Evolutionary conservation across 148 eudicot species (phyloP).

Genomic region (Beta vulgaris): DNA sequence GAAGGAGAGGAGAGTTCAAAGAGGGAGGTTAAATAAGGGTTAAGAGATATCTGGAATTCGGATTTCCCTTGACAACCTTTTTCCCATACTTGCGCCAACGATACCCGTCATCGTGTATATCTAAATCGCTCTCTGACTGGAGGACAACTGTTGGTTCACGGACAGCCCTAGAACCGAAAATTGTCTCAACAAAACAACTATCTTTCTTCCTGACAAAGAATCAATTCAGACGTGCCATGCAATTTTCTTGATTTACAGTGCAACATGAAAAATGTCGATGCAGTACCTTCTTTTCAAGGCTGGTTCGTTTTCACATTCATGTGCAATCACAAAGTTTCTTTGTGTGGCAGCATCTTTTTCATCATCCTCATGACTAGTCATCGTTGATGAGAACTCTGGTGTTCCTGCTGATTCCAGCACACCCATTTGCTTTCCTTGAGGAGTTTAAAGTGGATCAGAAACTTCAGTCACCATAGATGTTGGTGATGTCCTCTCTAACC

Average conservation of each 20-base stretch:
- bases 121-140: slow-evolving; percentile 63
- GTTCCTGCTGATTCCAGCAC: slow-evolving; percentile 39
- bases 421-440: slow-evolving; percentile 36
- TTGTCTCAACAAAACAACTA: slow-evolving; percentile 37
- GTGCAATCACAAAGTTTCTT: slow-evolving; percentile 33
- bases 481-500: slow-evolving; percentile 42
- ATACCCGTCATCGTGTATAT: slow-evolving; percentile 83
- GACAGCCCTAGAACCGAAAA: slow-evolving; percentile 41
- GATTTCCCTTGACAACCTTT: slow-evolving; percentile 85
- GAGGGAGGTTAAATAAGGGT: not conserved
- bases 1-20: not conserved
- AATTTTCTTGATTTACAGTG: not conserved
- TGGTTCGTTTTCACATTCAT: slow-evolving; percentile 48
- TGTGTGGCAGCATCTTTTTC: slow-evolving; percentile 48
- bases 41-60: slow-evolving; percentile 65
- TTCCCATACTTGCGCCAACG: slow-evolving; percentile 91
- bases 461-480: slow-evolving; percentile 39
- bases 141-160: slow-evolving; percentile 72
- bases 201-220: slow-evolving; percentile 60
- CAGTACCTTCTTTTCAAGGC: slow-evolving; percentile 64
- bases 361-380: slow-evolving; percentile 43
- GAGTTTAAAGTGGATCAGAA: slow-evolving; percentile 38
- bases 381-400: slow-evolving; percentile 44
- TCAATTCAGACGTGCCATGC: not conserved
- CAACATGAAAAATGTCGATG: slow-evolving; percentile 7